Evolutionary conservation across 1,139 yeast species (phyloP).

Genomic region (Schwanniomyces etchellsii): DNA sequence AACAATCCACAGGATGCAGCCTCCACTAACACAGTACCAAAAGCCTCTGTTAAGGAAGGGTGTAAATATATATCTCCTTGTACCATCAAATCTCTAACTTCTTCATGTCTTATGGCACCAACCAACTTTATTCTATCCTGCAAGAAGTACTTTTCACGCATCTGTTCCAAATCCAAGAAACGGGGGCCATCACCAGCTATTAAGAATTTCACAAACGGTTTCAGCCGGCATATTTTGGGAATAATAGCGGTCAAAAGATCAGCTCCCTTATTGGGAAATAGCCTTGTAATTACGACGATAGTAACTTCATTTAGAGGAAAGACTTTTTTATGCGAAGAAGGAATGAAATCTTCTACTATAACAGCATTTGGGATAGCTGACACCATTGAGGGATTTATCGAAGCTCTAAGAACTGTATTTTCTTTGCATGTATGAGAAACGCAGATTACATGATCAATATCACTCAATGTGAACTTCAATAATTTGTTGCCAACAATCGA

Average conservation of each 20-base stretch:
- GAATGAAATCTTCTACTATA: slow-evolving; percentile 73
- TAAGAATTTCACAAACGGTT: slow-evolving; percentile 65
- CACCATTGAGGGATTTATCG: slow-evolving; percentile 69
- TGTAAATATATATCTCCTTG: slow-evolving; percentile 92
- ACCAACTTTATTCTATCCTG: slow-evolving; percentile 84
- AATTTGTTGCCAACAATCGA: slow-evolving; percentile 84
- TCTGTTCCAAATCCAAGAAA: slow-evolving; percentile 87
- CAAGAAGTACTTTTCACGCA: slow-evolving; percentile 80
- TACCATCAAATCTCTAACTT: slow-evolving; percentile 88
- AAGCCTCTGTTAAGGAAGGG: slow-evolving; percentile 93
- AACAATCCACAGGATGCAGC: slow-evolving; percentile 95
- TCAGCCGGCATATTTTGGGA: slow-evolving; percentile 69
- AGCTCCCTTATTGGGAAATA: slow-evolving; percentile 96
- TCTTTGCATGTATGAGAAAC: slow-evolving; percentile 97
- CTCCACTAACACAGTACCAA: slow-evolving; percentile 95
- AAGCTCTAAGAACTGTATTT: slow-evolving; percentile 85
- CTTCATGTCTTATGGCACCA: slow-evolving; percentile 89
- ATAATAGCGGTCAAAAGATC: slow-evolving; percentile 81
- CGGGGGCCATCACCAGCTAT: slow-evolving; percentile 98
- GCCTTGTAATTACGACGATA: slow-evolving; percentile 83
- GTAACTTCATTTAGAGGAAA: slow-evolving; percentile 39
- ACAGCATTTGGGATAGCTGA: slow-evolving; percentile 97
- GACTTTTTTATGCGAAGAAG: slow-evolving; percentile 27
- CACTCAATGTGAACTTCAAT: slow-evolving; percentile 76
- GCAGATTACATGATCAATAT: slow-evolving; percentile 88